Evolutionary conservation across 805 yeast genomes (phyloP), one percentile per base, ranked within the genome.

Genomic region (Starmerella bombicola): DNA sequence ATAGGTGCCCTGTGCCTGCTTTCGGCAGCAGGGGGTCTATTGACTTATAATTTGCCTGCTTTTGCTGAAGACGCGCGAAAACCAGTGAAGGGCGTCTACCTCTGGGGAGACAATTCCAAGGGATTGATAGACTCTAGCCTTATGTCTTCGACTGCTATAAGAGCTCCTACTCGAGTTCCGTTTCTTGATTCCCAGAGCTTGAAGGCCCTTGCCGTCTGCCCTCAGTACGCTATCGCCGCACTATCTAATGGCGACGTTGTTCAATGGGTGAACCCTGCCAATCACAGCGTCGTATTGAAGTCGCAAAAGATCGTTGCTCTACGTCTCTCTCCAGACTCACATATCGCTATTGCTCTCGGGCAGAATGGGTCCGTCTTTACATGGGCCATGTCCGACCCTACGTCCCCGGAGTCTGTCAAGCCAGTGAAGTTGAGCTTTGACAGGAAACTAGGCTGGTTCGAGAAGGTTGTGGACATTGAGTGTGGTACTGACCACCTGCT

Each of bases 401-500:
- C 23, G 17, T 3, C 5, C 5, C 35, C 22, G 3, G 41, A 19
- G 23, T 30, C n/a, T 18, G 21, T 31, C 5, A 25, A 17, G 30
- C 40, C 47, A 12, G 17, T 5, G 30, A 12, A 35, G 18, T 22
- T 42, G 28, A 30, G 15, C 15, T 3, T 42, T 8, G 34, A 15
- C 9, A 28, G 31, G 3, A 38, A 55, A 13, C 48, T 61, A 17
- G 53, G 53, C n/a, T 52, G 54, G 38, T 70, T 71, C 29, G 83
- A 80, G 46, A 66, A 65, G 38, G 64, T 68, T 29, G 63, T 73
- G 2, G 70, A 74, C 29, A 63, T 78, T 33, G 61, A 68, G 29
- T 58, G 71, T 3, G 98, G 98, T 9, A 60, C 61, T 6, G 66
- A 68, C 38, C 96, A 91, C 60, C 52, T 86, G 8, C 67, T 81